Evolutionary conservation across 768 basidiomycete genomes (phyloP), one percentile per base, ranked within the genome.

Genomic region (Russula sp.): DNA sequence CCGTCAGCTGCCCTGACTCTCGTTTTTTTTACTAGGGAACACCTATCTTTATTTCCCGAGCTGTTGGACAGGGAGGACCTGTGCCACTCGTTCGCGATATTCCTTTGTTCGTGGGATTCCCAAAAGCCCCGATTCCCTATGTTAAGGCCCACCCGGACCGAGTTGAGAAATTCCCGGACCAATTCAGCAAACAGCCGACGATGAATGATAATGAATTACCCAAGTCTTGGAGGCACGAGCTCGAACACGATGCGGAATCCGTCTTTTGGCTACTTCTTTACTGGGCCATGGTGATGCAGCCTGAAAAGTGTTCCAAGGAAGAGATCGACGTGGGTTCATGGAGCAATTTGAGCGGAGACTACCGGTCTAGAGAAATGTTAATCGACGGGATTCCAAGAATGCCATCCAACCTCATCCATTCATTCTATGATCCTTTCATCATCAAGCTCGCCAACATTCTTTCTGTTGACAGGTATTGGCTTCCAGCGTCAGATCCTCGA

Each of bases 231-330:
- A 41, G 41, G 41, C 41, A 41, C 41, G 41, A 18, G 16, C 41
- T 41, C 14, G 14, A 41, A 41, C 41, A 41, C 11, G 54, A 55
- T 55, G 54, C n/a, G 29, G 54, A 55, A n/a, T 55, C 54, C 10
- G 29, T 55, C 7, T 55, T 55, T 34, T 55, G 54, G 54, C 54
- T 55, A 16, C 54, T 55, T 45, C 52, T 53, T 25, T 53, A 53
- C 52, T 53, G 52, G 52, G 52, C 35, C 25, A 41, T 53, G 20
- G 52, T 43, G 8, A 29, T 3, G 54, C 42, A 55, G n/a, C 54
- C 54, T 35, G 29, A 55, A 49, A 32, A 52, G 35, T 38, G 35
- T 46, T 2, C 41, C 41, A 41, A 41, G 41, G 41, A 41, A 41
- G 16, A 16, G 41, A 41, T 41, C 41, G 41, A 41, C 2, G 14